phyloP scores from a whole-genome alignment of 2,329 filamentous ascomycete genomes.

The Apiospora hydei region DNA sequence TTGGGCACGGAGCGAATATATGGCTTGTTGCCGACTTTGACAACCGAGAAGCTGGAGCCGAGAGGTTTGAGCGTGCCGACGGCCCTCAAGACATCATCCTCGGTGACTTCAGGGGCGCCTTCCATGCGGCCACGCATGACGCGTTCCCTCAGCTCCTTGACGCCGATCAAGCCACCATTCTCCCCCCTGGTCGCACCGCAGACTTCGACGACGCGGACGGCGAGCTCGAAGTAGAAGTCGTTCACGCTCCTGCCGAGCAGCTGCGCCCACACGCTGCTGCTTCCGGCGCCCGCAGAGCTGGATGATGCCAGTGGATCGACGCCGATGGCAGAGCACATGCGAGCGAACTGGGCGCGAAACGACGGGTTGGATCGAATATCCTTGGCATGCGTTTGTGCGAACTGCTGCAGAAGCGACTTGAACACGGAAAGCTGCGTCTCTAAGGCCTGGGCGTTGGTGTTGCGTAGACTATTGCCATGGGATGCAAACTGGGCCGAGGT shows the following conservation, averaged over 20 bases:
- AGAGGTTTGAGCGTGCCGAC: conserved; percentile 87
- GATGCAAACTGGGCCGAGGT: conserved; percentile 89
- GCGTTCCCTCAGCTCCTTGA: conserved; percentile 79
- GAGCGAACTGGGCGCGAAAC: conserved; percentile 95
- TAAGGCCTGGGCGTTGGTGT: conserved; percentile 82
- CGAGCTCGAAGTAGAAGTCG: conserved; percentile 98
- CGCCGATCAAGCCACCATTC: conserved; percentile 90
- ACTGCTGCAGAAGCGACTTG: conserved; percentile 92
- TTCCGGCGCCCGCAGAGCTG: conserved; percentile 50
- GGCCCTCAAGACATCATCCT: conserved; percentile 92
- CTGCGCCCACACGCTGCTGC: conserved; percentile 87
- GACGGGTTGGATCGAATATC: conserved; percentile 95
- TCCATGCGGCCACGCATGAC: conserved; percentile 77
- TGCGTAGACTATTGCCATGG: conserved; percentile 87
- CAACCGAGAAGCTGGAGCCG: conserved; percentile 84
- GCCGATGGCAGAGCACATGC: conserved; percentile 97
- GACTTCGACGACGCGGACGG: conserved; percentile 92
- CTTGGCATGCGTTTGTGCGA: conserved; percentile 91
- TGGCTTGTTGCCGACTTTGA: conserved; percentile 81
- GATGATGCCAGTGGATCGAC: conserved; percentile 88
- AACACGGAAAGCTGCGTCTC: conserved; percentile 95
- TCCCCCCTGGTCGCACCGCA: conserved; percentile 86
- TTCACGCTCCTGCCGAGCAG: conserved; percentile 90
- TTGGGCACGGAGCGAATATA: conserved; percentile 94
- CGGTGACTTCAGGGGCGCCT: conserved; percentile 80